Percentiles rank a stretch among this genome's conserved stretches.
Evolutionary conservation across 2,329 filamentous ascomycete genomes (phyloP).

Genomic region (Phialocephala subalpina): DNA sequence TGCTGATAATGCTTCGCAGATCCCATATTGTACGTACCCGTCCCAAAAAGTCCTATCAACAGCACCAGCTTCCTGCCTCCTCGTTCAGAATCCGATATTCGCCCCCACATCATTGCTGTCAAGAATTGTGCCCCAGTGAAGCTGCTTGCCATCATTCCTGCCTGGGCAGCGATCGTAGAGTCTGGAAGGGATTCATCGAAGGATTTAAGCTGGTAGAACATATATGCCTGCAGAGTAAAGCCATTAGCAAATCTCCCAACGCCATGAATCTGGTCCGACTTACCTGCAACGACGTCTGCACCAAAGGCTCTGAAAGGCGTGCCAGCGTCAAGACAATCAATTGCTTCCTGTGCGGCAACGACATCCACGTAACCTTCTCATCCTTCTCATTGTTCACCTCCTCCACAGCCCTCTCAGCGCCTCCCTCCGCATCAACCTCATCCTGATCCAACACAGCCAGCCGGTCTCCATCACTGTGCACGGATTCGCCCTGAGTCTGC

Average conservation of each 20-base stretch:
- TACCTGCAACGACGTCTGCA: constrained; percentile 68
- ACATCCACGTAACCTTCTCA: constrained; percentile 25
- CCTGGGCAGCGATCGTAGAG: constrained; percentile 77
- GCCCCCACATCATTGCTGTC: constrained; percentile 75
- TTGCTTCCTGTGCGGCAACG: constrained; percentile 65
- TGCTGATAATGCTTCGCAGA: not conserved
- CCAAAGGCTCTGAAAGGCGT: constrained; percentile 82
- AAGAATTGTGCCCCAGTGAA: constrained; percentile 85
- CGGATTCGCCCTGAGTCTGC: constrained; percentile 5
- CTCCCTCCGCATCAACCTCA: constrained; percentile 25
- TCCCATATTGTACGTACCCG: constrained; percentile 47
- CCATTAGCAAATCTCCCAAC: not conserved
- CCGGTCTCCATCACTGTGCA: constrained; percentile 15
- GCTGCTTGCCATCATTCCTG: constrained; percentile 78
- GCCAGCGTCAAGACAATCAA: constrained; percentile 80
- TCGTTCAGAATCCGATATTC: constrained; percentile 67
- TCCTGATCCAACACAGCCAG: constrained; percentile 26
- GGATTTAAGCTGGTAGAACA: constrained; percentile 88
- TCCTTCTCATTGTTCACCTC: constrained; percentile 20
- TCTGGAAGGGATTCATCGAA: constrained; percentile 65
- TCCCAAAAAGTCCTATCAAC: constrained; percentile 69
- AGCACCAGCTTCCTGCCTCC: constrained; percentile 62
- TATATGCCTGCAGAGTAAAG: constrained; percentile 67
- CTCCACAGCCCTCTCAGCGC: constrained; percentile 6
- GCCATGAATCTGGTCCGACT: constrained; percentile 43